Conservation (phyloP, 2,329 filamentous ascomycete genomes). For the Colletotrichum tanaceti region DNA sequence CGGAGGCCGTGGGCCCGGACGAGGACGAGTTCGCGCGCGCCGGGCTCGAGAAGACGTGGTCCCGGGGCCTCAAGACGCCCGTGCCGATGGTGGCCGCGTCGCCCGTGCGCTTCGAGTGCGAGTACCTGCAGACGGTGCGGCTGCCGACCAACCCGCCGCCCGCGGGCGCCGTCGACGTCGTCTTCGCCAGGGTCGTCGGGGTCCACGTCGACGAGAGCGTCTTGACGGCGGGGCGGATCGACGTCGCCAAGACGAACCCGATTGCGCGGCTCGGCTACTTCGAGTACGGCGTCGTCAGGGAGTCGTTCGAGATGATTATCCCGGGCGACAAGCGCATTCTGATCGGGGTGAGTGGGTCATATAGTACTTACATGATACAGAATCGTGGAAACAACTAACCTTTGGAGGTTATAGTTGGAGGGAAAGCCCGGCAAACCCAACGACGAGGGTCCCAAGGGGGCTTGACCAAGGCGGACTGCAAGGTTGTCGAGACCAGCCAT, state of each 20-base stretch:
- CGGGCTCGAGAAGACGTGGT: constrained; percentile 15
- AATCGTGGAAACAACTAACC: too few relatives aligned
- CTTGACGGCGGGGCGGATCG: constrained; percentile 19
- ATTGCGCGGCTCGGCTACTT: constrained; percentile 21
- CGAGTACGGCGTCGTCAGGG: constrained; percentile 17
- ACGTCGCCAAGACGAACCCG: constrained; percentile 22
- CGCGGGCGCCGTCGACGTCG: constrained; percentile 19
- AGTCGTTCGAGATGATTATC: constrained; percentile 23
- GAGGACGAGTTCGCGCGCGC: constrained; percentile 24
- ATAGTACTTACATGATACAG: too few relatives aligned
- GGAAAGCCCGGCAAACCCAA: background rate
- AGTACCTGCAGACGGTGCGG: constrained; percentile 28
- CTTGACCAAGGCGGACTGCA: too few relatives aligned
- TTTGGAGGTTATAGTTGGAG: background rate
- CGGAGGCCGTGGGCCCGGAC: constrained; percentile 12
- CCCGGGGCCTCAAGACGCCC: background rate
- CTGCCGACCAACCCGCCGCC: constrained; percentile 16
- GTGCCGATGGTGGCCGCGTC: constrained; percentile 16
- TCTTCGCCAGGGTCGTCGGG: constrained; percentile 7
- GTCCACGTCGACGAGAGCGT: constrained; percentile 15
- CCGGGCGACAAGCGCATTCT: constrained; percentile 27
- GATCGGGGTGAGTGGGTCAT: background rate
- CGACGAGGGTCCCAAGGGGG: too few relatives aligned
- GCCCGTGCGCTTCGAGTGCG: constrained; percentile 27
- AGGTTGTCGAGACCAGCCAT: too few relatives aligned